Base-by-base conservation (phyloP, 139 green algal genomes). In the Chlamydomonas urium region DNA sequence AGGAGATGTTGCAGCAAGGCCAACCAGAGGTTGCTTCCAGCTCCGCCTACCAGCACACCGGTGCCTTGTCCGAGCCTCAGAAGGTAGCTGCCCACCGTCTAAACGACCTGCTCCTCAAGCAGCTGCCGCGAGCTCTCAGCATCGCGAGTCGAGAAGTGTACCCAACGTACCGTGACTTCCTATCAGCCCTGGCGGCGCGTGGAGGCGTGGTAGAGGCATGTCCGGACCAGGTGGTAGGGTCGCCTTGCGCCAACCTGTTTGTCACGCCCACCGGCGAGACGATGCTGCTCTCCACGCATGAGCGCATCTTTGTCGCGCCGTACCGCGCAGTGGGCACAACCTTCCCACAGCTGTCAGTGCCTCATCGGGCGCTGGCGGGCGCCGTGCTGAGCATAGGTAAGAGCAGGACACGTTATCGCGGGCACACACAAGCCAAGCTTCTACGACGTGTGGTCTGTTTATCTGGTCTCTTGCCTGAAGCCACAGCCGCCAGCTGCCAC, bases 261-360 rank as follows among this genome's bases (percentile, higher is more conserved):
- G 78, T 91, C 26, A 75, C 89, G 32, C 86, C 87, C 38, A 60
- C 29, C 5, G 87, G 87, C 17, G 45, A 62, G 10, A 45, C 19
- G 14, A 45, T 65, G 10, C 63, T 89, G 50, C 69, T 89, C 3
- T 86, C 84, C 47, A 89, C 82, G 8, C 79, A 89, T 47, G 87
- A 92, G 35, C 81, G 83, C 66, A 81, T 91, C 23, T 92, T 92
- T 73, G 81, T 71, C 48, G 72, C 78, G 19, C 73, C 85, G 23
- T 88, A 85, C 73, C 47, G 75, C 4, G 45, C 66, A 17, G 71
- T 90, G 1, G 87, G 87, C 47, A 78, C 80, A 28, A 83, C 76
- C 31, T 90, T 92, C 62, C 87, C 87, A 23, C 85, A 90, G 75
- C 10, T 31, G 21, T 67, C 32, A 42, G 60, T 42, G 32, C 60